These are phyloP conservation scores for Bromus sterilis DNA, from an alignment of 176 grass and related monocot genomes.

Conservation along the genomic window DNA sequence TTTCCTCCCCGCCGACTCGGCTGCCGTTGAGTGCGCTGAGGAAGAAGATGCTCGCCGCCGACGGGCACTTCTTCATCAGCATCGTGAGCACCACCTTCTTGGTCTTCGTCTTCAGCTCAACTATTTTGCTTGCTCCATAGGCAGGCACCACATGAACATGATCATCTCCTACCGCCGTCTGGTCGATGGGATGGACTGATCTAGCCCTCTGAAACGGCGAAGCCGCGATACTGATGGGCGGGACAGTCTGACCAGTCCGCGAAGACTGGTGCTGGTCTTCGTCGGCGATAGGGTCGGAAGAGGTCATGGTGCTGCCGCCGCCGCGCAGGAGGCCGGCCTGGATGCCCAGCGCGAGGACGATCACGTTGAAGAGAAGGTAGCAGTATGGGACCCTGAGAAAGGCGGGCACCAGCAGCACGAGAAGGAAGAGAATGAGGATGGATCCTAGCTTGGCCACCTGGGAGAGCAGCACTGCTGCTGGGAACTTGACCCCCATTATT, in stretches of 20 bases:
- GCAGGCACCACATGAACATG: background rate
- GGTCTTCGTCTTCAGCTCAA: background rate
- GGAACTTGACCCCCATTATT: background rate
- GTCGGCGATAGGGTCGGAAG: background rate
- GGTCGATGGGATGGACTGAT: background rate
- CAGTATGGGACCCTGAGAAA: background rate
- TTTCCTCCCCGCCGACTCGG: background rate
- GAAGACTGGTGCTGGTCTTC: background rate
- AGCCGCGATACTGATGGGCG: background rate
- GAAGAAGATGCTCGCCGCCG: constrained; percentile 6
- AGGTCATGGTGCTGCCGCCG: background rate
- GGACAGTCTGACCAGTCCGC: background rate
- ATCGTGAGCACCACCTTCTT: background rate
- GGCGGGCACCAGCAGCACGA: background rate
- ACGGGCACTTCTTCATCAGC: constrained; percentile 4
- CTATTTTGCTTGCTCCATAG: background rate
- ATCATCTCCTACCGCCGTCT: background rate
- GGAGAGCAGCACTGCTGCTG: background rate
- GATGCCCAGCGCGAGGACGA: background rate
- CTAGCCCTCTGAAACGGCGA: background rate
- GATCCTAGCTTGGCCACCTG: constrained; percentile 8
- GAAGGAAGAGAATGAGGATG: background rate
- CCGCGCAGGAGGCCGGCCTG: background rate
- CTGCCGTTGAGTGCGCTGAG: background rate
- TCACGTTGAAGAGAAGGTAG: background rate